Percentiles rank a stretch among this genome's conserved stretches.
These are phyloP conservation scores for Cyclanthera cordifolia DNA, from an alignment of 306 rosid genomes.

Conservation along the genomic window DNA sequence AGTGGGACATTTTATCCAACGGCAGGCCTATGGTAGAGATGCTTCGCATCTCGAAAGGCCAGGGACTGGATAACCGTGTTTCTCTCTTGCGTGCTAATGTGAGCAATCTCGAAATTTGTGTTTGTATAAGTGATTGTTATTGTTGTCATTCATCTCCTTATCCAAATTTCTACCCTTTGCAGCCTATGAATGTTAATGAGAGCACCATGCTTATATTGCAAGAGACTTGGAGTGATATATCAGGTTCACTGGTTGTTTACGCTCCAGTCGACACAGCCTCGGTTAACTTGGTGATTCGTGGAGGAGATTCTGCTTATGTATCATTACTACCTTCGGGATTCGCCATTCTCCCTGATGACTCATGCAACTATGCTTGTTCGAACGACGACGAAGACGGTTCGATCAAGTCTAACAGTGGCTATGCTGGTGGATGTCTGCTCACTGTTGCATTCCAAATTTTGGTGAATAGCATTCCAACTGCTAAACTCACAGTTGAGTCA, in stretches of 20 bases:
- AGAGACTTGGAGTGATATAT: conserved; percentile 59
- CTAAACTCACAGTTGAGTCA: conserved; percentile 50
- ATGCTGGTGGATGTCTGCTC: conserved; percentile 37
- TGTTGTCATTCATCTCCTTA: background rate
- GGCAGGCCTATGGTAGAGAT: conserved; percentile 47
- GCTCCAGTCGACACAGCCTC: conserved; percentile 52
- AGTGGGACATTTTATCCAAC: conserved; percentile 59
- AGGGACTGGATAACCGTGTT: conserved; percentile 39
- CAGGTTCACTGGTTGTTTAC: conserved; percentile 58
- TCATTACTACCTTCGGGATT: conserved; percentile 69
- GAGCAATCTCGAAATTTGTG: conserved; percentile 14
- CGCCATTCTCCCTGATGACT: conserved; percentile 44
- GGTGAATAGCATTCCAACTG: conserved; percentile 28
- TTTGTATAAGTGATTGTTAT: background rate
- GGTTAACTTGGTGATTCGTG: conserved; percentile 36
- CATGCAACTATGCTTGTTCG: conserved; percentile 10
- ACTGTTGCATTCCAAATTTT: conserved; percentile 64
- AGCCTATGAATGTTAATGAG: conserved; percentile 35
- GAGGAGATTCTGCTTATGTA: conserved; percentile 57
- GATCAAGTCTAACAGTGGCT: conserved; percentile 9
- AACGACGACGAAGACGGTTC: background rate
- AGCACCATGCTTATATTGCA: conserved; percentile 47
- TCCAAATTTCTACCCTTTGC: conserved; percentile 8
- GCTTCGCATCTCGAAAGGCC: conserved; percentile 47
- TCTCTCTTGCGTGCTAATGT: conserved; percentile 62